A percentile compares a stretch with the other conserved stretches of the same genome.
phyloP scores from a whole-genome alignment of 106 monocot genomes.

The Agapanthus africanus region DNA sequence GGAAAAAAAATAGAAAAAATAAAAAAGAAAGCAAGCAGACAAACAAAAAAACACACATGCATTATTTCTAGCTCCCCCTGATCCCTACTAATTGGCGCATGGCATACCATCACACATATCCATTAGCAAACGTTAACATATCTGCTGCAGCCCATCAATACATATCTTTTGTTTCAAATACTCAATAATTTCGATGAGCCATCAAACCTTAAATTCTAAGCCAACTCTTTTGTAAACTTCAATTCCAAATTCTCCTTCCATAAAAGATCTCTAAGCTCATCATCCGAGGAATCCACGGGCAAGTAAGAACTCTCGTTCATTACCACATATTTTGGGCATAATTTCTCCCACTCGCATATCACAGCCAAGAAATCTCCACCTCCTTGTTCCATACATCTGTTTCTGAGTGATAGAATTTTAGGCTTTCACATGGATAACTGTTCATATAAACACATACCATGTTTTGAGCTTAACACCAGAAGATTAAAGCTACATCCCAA shows the following conservation, averaged over 20 bases:
- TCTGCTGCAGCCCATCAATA: constrained; percentile 93
- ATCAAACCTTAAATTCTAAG: constrained; percentile 67
- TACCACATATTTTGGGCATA: constrained; percentile 29
- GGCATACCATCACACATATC: constrained; percentile 74
- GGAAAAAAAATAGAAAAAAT: no score
- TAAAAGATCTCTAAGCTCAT: constrained; percentile 8
- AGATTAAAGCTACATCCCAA: constrained; percentile 58
- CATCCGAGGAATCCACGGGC: constrained; percentile 10
- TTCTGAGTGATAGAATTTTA: constrained; percentile 22
- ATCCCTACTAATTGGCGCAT: no score
- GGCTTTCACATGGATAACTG: constrained; percentile 29
- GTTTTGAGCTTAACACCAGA: constrained; percentile 40
- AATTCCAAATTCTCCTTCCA: constrained; percentile 49
- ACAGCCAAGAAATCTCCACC: constrained; percentile 75
- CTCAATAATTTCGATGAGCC: constrained; percentile 82
- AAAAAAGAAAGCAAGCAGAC: no score
- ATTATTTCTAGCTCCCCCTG: no score
- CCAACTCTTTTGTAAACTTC: constrained; percentile 53
- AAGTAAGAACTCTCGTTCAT: background rate
- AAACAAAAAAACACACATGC: no score
- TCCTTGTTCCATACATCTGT: constrained; percentile 66
- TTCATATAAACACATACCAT: constrained; percentile 30
- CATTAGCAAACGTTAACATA: constrained; percentile 67
- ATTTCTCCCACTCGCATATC: constrained; percentile 59
- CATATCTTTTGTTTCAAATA: constrained; percentile 74